Base-by-base conservation (phyloP, 768 basidiomycete genomes). In the Tylopilus balloui region DNA sequence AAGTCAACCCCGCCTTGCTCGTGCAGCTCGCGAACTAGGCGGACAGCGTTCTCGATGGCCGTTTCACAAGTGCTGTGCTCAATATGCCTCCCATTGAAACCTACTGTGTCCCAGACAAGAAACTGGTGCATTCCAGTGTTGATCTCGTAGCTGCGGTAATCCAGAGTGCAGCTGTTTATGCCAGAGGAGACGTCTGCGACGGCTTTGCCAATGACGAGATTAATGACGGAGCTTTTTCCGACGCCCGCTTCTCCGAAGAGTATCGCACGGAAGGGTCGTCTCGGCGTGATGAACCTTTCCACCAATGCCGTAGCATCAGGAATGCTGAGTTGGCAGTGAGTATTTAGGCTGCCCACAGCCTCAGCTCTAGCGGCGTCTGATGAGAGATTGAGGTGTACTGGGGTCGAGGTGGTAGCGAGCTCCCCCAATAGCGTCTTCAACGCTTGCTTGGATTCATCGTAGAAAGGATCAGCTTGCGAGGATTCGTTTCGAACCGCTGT, bases 161-260 rank as follows among this genome's bases (percentile, higher is more conserved):
- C 38, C 37, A 74, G 60, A 0, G 76, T 76, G 52, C 66, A 72
- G 9, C 71, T 65, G 0, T 47, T 23, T 9, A 67, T 52, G 7
- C 46, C 27, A 31, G 50, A 55, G 7, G 70, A 71, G 10, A 63
- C 54, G 0, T 27, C 9, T 3, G 72, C 71, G 4, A 46, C 42
- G 0, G 52, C 17, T 0, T 40, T 15, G 6, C 63, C 66, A n/a
- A 52, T 44, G 21, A 75, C 24, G 54, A 77, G 67, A 53, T 76
- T 76, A 50, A 75, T 52, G 37, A 75, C 48, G 0, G 71, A 70
- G 45, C 71, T 71, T 50, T 77, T 76, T 37, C 69, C 69, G n/a
- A 40, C 51, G 24, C 74, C 73, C 0, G 68, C 55, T 39, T 73
- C 71, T 6, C 74, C 74, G 36, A 76, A 75, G 14, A 75, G 35